Evolutionary conservation across 2,329 filamentous ascomycete species (phyloP), one percentile per base, ranked within the genome.

Genomic region (Microthyrium microscopicum): DNA sequence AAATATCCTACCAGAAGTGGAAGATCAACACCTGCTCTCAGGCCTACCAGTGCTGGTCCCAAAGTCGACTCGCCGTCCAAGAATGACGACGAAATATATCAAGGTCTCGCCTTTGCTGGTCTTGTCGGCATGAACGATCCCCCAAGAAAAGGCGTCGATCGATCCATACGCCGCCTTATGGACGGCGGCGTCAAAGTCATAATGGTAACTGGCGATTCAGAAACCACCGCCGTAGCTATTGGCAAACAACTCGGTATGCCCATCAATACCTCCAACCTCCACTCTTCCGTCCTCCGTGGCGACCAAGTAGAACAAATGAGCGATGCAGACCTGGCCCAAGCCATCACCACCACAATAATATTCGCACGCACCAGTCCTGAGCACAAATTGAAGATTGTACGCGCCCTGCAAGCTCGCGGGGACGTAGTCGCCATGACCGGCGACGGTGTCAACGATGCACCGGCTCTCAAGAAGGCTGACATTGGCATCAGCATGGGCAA

Each of bases 401-500:
- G 72, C 35, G 89, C 89, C 0, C 70, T 98, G 18, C 89, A 98
- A 56, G 73, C 80, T 36, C 78, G 87, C 24, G 87, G 87, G 20
- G 85, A 95, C 54, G 91, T 98, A 34, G 89, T 98, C 29, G 91
- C 89, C 37, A 98, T 98, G 89, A 98, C 89, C 9, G 89, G 89
- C 5, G 89, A 98, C 46, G 89, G 89, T 31, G 91, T 98, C 39
- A 98, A 98, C 45, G 89, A 98, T 58, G 89, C 89, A 2, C 89
- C 89, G 3, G 89, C 89, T 4, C 60, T 98, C 44, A 98, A 98
- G 58, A 91, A 83, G 58, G 89, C 89, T 5, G 89, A 98, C 48
- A 95, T 98, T 55, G 89, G 89, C 31, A 92, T 98, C 42, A 83
- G 83, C 5, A 98, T 98, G 89, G 89, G 89, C 42, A 72, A 77